phyloP scores from a whole-genome alignment of 345 rosid genomes.

The Murraya koenigii region DNA sequence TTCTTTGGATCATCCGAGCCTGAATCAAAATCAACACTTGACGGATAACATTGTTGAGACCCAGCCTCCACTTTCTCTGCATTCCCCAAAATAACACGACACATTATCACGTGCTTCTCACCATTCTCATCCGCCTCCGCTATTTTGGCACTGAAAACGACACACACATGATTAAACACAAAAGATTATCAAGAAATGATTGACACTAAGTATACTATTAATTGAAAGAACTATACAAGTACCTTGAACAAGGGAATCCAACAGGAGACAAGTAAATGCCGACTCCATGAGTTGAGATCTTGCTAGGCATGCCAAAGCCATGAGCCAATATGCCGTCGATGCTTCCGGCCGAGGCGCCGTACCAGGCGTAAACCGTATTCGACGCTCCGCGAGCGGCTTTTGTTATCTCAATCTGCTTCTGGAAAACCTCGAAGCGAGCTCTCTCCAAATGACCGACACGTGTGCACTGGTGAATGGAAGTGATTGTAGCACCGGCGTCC shows the following conservation, averaged over 20 bases:
- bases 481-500: conserved; percentile 21
- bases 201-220: background rate
- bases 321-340: conserved; percentile 31
- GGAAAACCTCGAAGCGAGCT: conserved; percentile 36
- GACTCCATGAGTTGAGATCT: conserved; percentile 26
- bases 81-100: conserved; percentile 49
- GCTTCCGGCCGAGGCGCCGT: conserved; percentile 30
- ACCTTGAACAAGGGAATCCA: conserved; percentile 38
- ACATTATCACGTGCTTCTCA: conserved; percentile 40
- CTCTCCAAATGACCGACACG: conserved; percentile 18
- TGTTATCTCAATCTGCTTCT: conserved; percentile 27
- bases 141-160: conserved; percentile 27
- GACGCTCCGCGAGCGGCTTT: conserved; percentile 26
- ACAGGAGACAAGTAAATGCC: conserved; percentile 44
- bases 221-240: background rate
- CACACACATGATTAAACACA: background rate
- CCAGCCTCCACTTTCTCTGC: conserved; percentile 40
- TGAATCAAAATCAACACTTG: conserved; percentile 31
- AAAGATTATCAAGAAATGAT: background rate
- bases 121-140: conserved; percentile 41
- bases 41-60: conserved; percentile 39
- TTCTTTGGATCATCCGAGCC: conserved; percentile 42
- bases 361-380: conserved; percentile 42
- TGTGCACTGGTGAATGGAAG: conserved; percentile 34
- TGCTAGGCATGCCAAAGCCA: conserved; percentile 37